phyloP scores from a whole-genome alignment of 495 filamentous ascomycete species.

The Talaromyces stipitatus region DNA sequence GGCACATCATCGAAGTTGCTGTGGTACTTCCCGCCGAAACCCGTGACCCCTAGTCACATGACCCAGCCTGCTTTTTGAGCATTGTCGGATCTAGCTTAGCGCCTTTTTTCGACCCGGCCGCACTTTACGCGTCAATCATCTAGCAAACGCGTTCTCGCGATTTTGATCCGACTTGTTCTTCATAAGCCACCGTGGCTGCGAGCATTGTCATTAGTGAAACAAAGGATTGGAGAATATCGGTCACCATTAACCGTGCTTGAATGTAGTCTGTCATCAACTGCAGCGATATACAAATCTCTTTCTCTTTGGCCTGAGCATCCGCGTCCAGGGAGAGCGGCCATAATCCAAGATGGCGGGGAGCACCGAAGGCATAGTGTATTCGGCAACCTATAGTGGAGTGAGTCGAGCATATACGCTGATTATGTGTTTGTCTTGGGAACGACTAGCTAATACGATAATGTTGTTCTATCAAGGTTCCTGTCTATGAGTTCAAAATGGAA shows the following conservation, averaged over 20 bases:
- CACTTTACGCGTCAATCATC: constrained; percentile 4
- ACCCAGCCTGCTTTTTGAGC: not conserved
- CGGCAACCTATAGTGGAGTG: constrained; percentile 92
- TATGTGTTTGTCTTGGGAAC: not conserved
- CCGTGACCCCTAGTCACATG: constrained; percentile 3
- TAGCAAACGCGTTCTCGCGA: not conserved
- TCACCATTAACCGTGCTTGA: not conserved
- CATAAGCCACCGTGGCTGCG: constrained; percentile 7
- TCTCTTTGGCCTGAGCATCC: not conserved
- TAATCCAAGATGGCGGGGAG: constrained; percentile 30
- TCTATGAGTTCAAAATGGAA: constrained; percentile 80
- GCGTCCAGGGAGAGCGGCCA: constrained; percentile 18
- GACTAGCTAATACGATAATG: not conserved
- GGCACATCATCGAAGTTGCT: not conserved
- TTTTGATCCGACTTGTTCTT: not conserved
- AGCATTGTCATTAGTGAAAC: not conserved
- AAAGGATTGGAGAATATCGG: not conserved
- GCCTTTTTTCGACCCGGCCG: not conserved
- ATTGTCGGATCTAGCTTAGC: not conserved
- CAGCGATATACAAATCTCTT: not conserved
- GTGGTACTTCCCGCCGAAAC: not conserved
- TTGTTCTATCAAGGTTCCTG: constrained; percentile 58
- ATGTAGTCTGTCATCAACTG: not conserved
- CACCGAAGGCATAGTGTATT: constrained; percentile 55
- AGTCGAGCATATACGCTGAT: constrained; percentile 18